Base-by-base conservation (phyloP, 2,329 filamentous ascomycete genomes). In the Capronia epimyces region DNA sequence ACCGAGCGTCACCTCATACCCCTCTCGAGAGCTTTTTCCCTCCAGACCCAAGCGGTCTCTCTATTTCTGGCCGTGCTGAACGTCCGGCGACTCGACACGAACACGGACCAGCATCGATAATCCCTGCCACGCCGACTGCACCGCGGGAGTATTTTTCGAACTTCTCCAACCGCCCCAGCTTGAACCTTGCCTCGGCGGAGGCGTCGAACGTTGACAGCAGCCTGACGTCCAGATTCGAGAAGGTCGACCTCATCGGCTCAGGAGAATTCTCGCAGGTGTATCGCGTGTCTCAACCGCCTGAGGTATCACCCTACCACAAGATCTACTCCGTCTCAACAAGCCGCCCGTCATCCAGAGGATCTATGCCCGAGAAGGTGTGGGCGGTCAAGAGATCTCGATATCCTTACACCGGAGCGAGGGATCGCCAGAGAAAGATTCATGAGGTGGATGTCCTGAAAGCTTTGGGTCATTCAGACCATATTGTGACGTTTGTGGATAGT, bases 181-280 rank as follows among this genome's bases (percentile, higher is more conserved):
- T 86, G 37, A 86, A 84, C 3, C 80, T 89, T 47, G 84, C 87
- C 60, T 80, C 78, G 6, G 80, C 84, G 50, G 80, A 79, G n/a
- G 78, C 80, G 27, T 80, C 81, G 40, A 83, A 94, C 55, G 78
- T 91, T 13, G 91, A 97, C 63, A 79, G 82, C 18, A 81, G 80
- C 46, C 72, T 96, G 45, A 81, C 80, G 10, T 78, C 81, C 2
- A 82, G 86, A 47, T 98, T 98, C 65, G 82, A 85, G 48, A 86
- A 84, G 53, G 85, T 94, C 10, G 86, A 89, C 61, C 77, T 84
- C 52, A 79, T 91, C 58, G 91, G 91, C 42, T 84, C 84, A 53
- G 93, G 93, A 51, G 91, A 96, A 66, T 98, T 98, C 65, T 97
- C 93, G 0, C 81, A 86, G 49, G 93, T 98, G 1, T 98, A 89